phyloP scores from a whole-genome alignment of 371 early-diverging fungal genomes.

The Rhizopus arrhizus region DNA sequence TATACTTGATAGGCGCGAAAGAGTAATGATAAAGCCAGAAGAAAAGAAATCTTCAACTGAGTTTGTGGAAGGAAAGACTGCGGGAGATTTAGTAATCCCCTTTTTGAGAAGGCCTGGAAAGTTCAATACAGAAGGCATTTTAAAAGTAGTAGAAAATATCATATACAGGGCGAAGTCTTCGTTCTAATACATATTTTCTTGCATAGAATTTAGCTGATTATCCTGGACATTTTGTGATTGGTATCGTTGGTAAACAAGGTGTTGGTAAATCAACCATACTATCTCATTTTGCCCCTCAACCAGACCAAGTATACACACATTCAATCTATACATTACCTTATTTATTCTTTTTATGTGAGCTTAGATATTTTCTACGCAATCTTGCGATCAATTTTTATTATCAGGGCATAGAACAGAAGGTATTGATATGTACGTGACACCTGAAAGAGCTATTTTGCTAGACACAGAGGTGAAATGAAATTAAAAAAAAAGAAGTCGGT shows the following conservation, averaged over 20 bases:
- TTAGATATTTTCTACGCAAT: slow-evolving; percentile 47
- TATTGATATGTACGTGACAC: slow-evolving; percentile 72
- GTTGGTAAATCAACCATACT: slow-evolving; percentile 75
- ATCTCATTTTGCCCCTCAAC: slow-evolving; percentile 57
- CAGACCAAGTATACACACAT: slow-evolving; percentile 31
- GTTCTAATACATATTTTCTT: neutral
- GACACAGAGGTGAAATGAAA: slow-evolving; percentile 60
- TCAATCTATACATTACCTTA: neutral
- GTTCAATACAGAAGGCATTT: slow-evolving; percentile 23
- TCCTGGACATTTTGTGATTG: slow-evolving; percentile 80
- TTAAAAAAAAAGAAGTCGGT: neutral
- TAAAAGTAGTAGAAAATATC: slow-evolving; percentile 12
- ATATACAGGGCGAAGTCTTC: neutral
- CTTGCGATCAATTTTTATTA: slow-evolving; percentile 38
- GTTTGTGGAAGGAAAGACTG: neutral
- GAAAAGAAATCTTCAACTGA: neutral
- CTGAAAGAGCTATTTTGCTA: slow-evolving; percentile 69
- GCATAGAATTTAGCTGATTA: slow-evolving; percentile 43
- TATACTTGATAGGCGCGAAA: slow-evolving; percentile 27
- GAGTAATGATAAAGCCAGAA: neutral
- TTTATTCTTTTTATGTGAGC: neutral
- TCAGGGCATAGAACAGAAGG: slow-evolving; percentile 65
- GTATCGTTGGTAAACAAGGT: slow-evolving; percentile 71
- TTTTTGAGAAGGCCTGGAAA: slow-evolving; percentile 21
- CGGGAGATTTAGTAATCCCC: slow-evolving; percentile 7